Conservation (phyloP, 805 yeast species). For the Saturnispora galanensis region DNA sequence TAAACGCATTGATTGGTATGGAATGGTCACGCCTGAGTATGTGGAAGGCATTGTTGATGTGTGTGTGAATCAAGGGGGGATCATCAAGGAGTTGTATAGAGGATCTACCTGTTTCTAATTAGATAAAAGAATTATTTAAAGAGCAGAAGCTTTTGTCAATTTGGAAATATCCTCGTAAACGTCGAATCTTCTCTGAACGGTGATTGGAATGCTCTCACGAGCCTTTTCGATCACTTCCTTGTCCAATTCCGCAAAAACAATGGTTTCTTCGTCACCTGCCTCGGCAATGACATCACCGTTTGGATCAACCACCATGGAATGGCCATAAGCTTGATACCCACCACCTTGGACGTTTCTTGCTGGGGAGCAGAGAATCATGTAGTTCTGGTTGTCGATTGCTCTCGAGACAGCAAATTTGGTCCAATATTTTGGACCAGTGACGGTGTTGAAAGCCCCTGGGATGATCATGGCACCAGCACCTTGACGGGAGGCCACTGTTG, state of each 20-base stretch:
- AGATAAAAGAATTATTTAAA: slow-evolving; percentile 7
- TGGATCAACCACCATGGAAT: slow-evolving; percentile 55
- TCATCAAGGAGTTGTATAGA: slow-evolving; percentile 50
- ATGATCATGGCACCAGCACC: slow-evolving; percentile 68
- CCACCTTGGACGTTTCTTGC: slow-evolving; percentile 55
- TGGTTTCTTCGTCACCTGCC: slow-evolving; percentile 72
- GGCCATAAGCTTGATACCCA: slow-evolving; percentile 59
- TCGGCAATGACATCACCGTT: slow-evolving; percentile 52
- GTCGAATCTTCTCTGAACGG: slow-evolving; percentile 62
- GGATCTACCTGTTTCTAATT: background rate
- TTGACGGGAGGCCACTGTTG: slow-evolving; percentile 56
- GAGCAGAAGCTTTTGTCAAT: slow-evolving; percentile 16
- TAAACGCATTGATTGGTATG: slow-evolving; percentile 57
- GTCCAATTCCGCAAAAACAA: slow-evolving; percentile 64
- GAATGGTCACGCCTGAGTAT: slow-evolving; percentile 54
- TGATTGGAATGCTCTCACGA: slow-evolving; percentile 61
- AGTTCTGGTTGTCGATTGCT: slow-evolving; percentile 67
- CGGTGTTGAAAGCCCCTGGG: slow-evolving; percentile 80
- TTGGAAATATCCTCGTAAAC: slow-evolving; percentile 39
- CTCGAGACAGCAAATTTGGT: slow-evolving; percentile 62
- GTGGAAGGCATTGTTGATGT: slow-evolving; percentile 58
- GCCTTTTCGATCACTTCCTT: slow-evolving; percentile 47
- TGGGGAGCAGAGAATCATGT: slow-evolving; percentile 76
- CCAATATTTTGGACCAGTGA: slow-evolving; percentile 82
- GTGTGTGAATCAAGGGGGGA: slow-evolving; percentile 37